Base-by-base conservation (phyloP, 1,139 yeast genomes). In the Blastobotrys niveus region DNA sequence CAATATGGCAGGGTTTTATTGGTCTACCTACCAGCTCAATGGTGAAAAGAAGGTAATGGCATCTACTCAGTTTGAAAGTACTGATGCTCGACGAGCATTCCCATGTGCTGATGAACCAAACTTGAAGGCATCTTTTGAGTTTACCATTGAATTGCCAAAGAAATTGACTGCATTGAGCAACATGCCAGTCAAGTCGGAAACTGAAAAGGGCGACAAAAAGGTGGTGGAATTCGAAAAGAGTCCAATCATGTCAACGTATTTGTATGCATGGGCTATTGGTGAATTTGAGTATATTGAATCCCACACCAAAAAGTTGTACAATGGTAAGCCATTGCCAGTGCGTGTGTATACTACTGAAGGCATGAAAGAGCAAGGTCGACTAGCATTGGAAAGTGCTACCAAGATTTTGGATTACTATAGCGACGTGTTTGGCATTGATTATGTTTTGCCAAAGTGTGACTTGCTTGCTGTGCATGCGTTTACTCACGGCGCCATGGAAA, bases 21-120 rank as follows among this genome's bases (percentile, higher is more conserved):
- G 85, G 55, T 83, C 95, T 5, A 67, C 76, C 37, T 86, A 85
- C 63, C 66, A 68, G 52, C 74, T 77, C 52, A 64, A 71, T 18
- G 87, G 84, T n/a, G 70, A 71, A 43, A 75, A 75, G 27, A 76
- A 79, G 55, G 74, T 74, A 55, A 75, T 85, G 73, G 80, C 86
- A 27, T 80, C 93, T 34, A 85, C 96, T 8, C 95, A 87, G 65
- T 82, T 87, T 71, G 95, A 87, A 65, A 82, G 95, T 22, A 82
- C 93, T 14, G 95, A 85, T 61, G 89, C 95, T 52, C 77, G 96
- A 58, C 74, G 89, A 54, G 95, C 95, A 3, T 86, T 87, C 71
- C 95, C 96, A 18, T 85, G 91, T 62, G 79, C 82, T 56, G 95
- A 87, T 64, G 95, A 87, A 63, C 96, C 96, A 10, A 77, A 80